phyloP scores from a whole-genome alignment of 2,329 filamentous ascomycete species.

The Nectriaceae sp. region DNA sequence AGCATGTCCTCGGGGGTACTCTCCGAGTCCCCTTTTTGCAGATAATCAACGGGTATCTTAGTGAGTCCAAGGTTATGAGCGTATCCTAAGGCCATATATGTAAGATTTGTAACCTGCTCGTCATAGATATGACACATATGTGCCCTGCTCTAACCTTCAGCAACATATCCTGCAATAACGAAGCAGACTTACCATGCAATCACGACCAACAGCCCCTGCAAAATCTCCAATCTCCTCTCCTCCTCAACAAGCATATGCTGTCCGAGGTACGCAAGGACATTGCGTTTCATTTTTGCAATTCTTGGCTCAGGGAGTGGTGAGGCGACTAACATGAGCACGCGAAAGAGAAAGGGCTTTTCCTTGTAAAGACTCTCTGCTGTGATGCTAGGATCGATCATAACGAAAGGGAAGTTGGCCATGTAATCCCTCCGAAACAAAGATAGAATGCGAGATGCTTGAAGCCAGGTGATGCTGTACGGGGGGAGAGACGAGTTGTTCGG shows the following conservation, averaged over 20 bases:
- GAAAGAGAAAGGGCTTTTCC: slow-evolving; percentile 41
- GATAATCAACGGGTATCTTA: slow-evolving; percentile 12
- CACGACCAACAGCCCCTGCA: slow-evolving; percentile 48
- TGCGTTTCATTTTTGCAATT: slow-evolving; percentile 42
- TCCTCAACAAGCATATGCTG: slow-evolving; percentile 44
- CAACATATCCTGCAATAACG: too few relatives aligned
- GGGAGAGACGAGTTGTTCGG: slow-evolving; percentile 8
- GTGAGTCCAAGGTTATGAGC: slow-evolving; percentile 43
- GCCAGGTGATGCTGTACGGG: slow-evolving; percentile 42
- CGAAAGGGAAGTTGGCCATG: slow-evolving; percentile 41
- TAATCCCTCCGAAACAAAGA: slow-evolving; percentile 35
- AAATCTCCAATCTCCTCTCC: slow-evolving; percentile 43
- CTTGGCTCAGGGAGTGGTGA: slow-evolving; percentile 29
- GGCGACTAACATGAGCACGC: slow-evolving; percentile 40
- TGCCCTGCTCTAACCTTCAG: slow-evolving; percentile 28
- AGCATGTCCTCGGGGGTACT: slow-evolving; percentile 8
- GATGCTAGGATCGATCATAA: slow-evolving; percentile 32
- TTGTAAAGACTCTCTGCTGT: slow-evolving; percentile 32
- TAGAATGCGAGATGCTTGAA: slow-evolving; percentile 38
- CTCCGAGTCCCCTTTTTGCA: slow-evolving; percentile 12
- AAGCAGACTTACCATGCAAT: slow-evolving; percentile 44
- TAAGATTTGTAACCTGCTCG: slow-evolving; percentile 38
- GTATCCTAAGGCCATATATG: slow-evolving; percentile 42
- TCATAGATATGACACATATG: slow-evolving; percentile 38
- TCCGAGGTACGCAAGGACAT: slow-evolving; percentile 43